Evolutionary conservation across 2,329 filamentous ascomycete genomes (phyloP), one percentile per base, ranked within the genome.

Genomic region (Phialocephala sp.): DNA sequence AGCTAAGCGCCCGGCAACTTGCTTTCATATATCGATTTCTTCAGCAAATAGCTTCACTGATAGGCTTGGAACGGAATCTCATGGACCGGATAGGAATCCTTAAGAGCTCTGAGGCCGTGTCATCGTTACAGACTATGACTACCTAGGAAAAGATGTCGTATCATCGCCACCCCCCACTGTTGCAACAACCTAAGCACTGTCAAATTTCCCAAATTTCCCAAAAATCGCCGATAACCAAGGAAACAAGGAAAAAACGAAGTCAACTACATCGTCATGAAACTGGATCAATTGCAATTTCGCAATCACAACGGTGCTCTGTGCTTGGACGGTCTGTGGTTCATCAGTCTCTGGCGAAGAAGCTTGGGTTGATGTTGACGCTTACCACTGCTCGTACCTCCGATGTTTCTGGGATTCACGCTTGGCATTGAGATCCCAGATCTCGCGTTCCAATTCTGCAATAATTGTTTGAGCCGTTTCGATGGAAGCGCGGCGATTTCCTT

Each of bases 391-490:
- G 37, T 41, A 41, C n/a, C 45, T 11, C 45, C 20, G 45, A 24
- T 50, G 45, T 50, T 24, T 50, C 45, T 22, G n/a, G 12, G 45
- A 50, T 9, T n/a, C 18, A 50, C 45, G 45, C 45, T 60, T 71
- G 60, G 15, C 62, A 43, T 18, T 35, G 76, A 89, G 81, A 59
- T 79, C 79, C 52, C 78, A 66, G 71, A 89, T 84, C 77, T 93
- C 90, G 66, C 78, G 80, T 69, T 83, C 75, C 69, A 96, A 85
- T 64, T 89, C 85, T 55, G 79, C 76, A 77, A 94, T 92, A 72
- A 94, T 91, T 62, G 81, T 79, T 70, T 89, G 11, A 9, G 68
- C 52, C 36, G 65, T 63, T 6, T 62, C 62, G 55, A 70, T 70
- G 1, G 68, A 70, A 27, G 62, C 59, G 35, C 20, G 59, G 27